Evolutionary conservation across 2,329 filamentous ascomycete genomes (phyloP), one percentile per base, ranked within the genome.

Genomic region (Juglanconis oblonga): DNA sequence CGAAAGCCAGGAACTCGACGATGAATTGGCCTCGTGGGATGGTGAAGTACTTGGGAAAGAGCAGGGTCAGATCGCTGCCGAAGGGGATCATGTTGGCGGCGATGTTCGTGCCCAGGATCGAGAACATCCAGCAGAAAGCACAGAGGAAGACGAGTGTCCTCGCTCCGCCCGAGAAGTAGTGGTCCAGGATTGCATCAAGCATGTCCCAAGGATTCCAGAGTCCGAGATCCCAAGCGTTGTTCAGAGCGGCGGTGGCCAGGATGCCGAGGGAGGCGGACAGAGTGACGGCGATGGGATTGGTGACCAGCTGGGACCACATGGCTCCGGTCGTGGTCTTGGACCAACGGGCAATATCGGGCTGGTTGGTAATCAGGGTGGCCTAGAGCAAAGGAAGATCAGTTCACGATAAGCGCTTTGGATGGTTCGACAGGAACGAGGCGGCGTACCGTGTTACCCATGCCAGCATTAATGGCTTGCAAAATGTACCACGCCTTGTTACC

Each of bases 291-390:
- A 79, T 66, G 0, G 76, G 76, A 40, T 77, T 74, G 11, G 72
- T 71, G 57, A 79, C 60, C 38, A 77, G 62, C 64, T 79, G 77
- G 3, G 73, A 73, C 71, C 73, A 78, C 64, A 77, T 72, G 13
- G 77, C 72, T 11, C 71, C 75, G 4, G 65, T 69, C 58, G 69
- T 71, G 9, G 70, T 76, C 59, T 69, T 71, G 54, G 68, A 69
- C 71, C 74, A 80, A 42, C 78, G 69, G 9, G 76, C 75, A 62
- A 79, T 75, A 63, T 80, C 77, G 0, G 77, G 76, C 63, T 77
- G 75, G 62, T 77, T 77, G 24, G 72, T 74, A 61, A 76, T 75
- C 32, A 76, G 64, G 6, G 72, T 75, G 13, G 73, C 72, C 17
- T 70, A 71, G 48, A 72, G 73, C n/a, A 24, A 53, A 52, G 32